Evolutionary conservation across 768 basidiomycete species (phyloP), one percentile per base, ranked within the genome.

Genomic region (Russula foetens): DNA sequence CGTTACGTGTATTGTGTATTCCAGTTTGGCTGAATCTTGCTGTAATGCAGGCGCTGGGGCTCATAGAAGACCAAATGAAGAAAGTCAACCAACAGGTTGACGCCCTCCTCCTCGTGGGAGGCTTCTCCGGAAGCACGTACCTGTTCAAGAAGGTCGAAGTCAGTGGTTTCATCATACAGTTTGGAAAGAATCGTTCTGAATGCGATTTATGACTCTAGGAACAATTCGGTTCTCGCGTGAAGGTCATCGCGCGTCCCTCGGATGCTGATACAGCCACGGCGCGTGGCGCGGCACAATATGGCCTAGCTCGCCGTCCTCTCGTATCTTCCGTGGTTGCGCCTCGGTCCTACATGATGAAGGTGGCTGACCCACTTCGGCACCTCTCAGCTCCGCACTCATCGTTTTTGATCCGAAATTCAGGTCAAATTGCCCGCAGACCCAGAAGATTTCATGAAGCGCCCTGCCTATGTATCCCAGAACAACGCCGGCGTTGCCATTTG

Each of bases 241-340:
- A 74, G 52, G 85, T 90, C 59, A 89, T 94, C 68, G 87, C 86
- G 35, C 83, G 92, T 53, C 92, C 92, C 28, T 78, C 84, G 39
- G 92, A 95, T 73, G 85, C 88, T 29, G 92, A 94, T 69, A 92
- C 92, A 15, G 92, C 92, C 2, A 94, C 92, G 1, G 75, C 88
- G 58, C 86, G 91, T 56, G 92, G 92, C 47, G 92, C 88, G n/a
- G 92, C 92, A 35, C 82, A 85, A 69, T 93, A 93, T 71, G 92
- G 92, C 24, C 77, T 93, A 26, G 86, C 90, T 21, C 81, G 84
- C 53, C 78, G 84, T 64, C 77, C 83, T 29, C 79, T 92, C 15
- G 91, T 94, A 11, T 90, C 90, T 21, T 88, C 84, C 47, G 81
- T 93, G 53, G 88, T 94, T 56, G 84, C 84, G 15, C 91, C 92